Conservation (phyloP, 2,329 filamentous ascomycete species). For the Ceratocystis destructans region DNA sequence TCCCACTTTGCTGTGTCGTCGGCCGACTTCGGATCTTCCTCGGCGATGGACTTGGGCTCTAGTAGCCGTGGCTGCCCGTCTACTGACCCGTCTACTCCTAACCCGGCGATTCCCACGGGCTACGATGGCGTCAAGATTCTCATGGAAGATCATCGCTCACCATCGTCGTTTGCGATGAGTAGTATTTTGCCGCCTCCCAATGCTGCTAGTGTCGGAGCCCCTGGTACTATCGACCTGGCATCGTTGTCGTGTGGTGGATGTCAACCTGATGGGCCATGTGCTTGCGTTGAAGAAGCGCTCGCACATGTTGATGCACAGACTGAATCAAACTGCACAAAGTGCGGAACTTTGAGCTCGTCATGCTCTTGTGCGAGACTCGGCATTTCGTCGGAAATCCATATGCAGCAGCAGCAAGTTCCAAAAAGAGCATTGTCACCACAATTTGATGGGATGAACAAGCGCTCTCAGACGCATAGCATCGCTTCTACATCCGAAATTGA, state of each 20-base stretch:
- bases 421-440: constrained; percentile 38
- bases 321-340: constrained; percentile 49
- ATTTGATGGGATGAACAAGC: constrained; percentile 25
- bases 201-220: constrained; percentile 22
- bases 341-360: constrained; percentile 40
- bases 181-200: constrained; percentile 45
- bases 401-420: constrained; percentile 22
- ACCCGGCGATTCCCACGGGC: constrained; percentile 16
- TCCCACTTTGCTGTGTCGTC: constrained; percentile 13
- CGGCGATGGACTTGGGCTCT: not conserved
- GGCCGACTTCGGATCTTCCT: constrained; percentile 2
- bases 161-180: constrained; percentile 33
- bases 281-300: constrained; percentile 46
- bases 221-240: constrained; percentile 22
- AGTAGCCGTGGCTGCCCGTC: constrained; percentile 4
- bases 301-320: constrained; percentile 38
- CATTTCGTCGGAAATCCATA: constrained; percentile 28
- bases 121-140: constrained; percentile 16
- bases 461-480: constrained; percentile 29
- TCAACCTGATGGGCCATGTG: constrained; percentile 38
- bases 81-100: constrained; percentile 3
- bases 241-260: constrained; percentile 43
- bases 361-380: constrained; percentile 54
- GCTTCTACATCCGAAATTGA: constrained; percentile 36
- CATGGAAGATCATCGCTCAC: constrained; percentile 16